These are phyloP conservation scores for Metschnikowia gruessii DNA, from an alignment of 805 yeast species.

Conservation along the genomic window DNA sequence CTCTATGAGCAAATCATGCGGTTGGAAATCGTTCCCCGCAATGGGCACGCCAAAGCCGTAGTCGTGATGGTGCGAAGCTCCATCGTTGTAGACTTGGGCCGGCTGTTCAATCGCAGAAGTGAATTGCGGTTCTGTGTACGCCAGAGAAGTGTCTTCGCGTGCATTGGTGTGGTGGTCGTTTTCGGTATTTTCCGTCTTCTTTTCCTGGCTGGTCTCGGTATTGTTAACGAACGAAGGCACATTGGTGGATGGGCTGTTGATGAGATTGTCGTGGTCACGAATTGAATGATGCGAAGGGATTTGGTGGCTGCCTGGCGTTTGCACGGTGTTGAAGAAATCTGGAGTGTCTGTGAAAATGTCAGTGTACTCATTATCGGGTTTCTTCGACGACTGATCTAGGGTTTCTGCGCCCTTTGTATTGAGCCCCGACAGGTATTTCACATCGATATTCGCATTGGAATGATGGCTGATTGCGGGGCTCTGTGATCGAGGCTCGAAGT, in stretches of 20 bases:
- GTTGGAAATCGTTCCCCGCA: conserved; percentile 9
- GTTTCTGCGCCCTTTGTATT: not conserved
- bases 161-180: not conserved
- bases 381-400: conserved; percentile 3
- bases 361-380: conserved; percentile 12
- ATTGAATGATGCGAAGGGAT: conserved; percentile 6
- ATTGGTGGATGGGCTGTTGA: conserved; percentile 16
- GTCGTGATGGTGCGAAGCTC: conserved; percentile 6
- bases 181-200: not conserved
- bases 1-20: conserved; percentile 13
- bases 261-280: conserved; percentile 12
- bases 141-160: conserved; percentile 1
- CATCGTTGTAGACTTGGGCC: conserved; percentile 6
- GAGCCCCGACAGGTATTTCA: conserved; percentile 2
- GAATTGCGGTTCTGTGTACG: conserved; percentile 4
- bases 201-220: not conserved
- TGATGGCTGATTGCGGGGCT: conserved; percentile 9
- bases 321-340: conserved; percentile 19
- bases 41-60: conserved; percentile 13
- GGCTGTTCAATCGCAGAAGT: conserved; percentile 1
- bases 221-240: conserved; percentile 14
- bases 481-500: conserved; percentile 9
- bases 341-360: conserved; percentile 19
- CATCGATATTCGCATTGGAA: conserved; percentile 1
- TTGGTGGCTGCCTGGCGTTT: conserved; percentile 12